A percentile compares a stretch with the other conserved stretches of the same genome.
phyloP scores from a whole-genome alignment of 2,329 filamentous ascomycete species.

The Coleophoma crateriformis region DNA sequence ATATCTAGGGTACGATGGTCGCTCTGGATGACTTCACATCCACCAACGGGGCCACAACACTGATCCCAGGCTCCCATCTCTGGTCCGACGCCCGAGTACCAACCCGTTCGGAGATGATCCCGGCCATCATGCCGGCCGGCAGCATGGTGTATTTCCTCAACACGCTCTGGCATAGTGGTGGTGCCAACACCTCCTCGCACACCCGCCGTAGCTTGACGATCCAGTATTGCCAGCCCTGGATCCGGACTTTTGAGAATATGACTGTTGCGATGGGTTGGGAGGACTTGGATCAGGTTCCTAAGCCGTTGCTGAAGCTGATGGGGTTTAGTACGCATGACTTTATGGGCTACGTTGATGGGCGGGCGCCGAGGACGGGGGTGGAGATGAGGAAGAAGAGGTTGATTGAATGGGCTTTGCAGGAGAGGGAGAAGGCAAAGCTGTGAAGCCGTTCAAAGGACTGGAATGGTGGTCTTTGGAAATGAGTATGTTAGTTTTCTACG shows the following conservation, averaged over 20 bases:
- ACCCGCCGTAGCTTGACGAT: conserved; percentile 19
- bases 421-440: conserved; percentile 4
- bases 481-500: no score
- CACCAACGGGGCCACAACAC: conserved; percentile 23
- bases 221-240: conserved; percentile 29
- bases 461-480: no score
- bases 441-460: no score
- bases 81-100: conserved; percentile 24
- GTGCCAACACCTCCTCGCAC: conserved; percentile 16
- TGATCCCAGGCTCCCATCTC: conserved; percentile 24
- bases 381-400: conserved; percentile 24
- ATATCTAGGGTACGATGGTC: conserved; percentile 22
- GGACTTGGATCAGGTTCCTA: conserved; percentile 19
- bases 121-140: conserved; percentile 23
- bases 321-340: conserved; percentile 22
- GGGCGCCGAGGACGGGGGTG: conserved; percentile 19
- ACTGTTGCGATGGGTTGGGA: conserved; percentile 29
- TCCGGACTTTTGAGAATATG: conserved; percentile 32
- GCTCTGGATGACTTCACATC: conserved; percentile 24
- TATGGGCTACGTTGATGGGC: conserved; percentile 24
- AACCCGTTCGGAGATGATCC: conserved; percentile 18
- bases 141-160: conserved; percentile 24
- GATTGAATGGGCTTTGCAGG: conserved; percentile 18
- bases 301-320: conserved; percentile 18
- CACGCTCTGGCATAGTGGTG: conserved; percentile 23